Percentiles rank a stretch among this genome's conserved stretches.
These are phyloP conservation scores for Jaenimonas drosophilae DNA, from an alignment of 208 protist genomes.

Conservation along the genomic window DNA sequence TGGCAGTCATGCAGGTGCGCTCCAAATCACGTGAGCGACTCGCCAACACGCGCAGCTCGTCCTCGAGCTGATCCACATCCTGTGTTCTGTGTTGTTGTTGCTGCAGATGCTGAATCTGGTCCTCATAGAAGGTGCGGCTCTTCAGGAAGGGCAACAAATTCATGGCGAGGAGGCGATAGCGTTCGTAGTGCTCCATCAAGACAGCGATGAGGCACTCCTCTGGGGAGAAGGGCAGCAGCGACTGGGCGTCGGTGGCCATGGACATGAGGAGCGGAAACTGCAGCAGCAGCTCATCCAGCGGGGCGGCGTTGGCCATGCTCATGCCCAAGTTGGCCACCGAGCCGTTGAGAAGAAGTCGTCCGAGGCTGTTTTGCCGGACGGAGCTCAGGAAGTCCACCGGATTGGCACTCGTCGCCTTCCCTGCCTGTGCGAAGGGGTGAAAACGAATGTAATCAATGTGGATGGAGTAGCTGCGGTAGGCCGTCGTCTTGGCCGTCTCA, in stretches of 20 bases:
- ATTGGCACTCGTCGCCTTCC: not conserved
- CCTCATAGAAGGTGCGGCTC: constrained; percentile 45
- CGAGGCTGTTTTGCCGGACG: not conserved
- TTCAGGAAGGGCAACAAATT: constrained; percentile 57
- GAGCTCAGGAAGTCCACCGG: not conserved
- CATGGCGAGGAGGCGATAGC: constrained; percentile 61
- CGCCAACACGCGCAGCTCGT: constrained; percentile 15
- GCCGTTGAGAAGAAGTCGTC: not conserved
- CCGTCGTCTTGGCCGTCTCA: not conserved
- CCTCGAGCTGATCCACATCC: constrained; percentile 23
- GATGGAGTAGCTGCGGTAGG: constrained; percentile 36
- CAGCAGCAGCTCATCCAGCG: not conserved
- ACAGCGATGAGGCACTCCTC: constrained; percentile 42
- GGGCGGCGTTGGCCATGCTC: not conserved
- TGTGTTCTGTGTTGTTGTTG: constrained; percentile 14
- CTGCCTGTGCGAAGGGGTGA: constrained; percentile 12
- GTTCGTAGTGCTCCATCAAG: constrained; percentile 69
- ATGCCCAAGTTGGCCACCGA: not conserved
- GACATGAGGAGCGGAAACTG: constrained; percentile 11
- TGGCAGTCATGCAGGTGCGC: constrained; percentile 18
- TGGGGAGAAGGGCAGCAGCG: constrained; percentile 29
- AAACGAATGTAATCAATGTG: constrained; percentile 76
- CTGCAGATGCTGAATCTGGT: constrained; percentile 38
- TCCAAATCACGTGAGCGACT: constrained; percentile 12
- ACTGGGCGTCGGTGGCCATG: constrained; percentile 10